Evolutionary conservation across 192 early-diverging fungal species (phyloP).

Genomic region (Spinellus fusiger): DNA sequence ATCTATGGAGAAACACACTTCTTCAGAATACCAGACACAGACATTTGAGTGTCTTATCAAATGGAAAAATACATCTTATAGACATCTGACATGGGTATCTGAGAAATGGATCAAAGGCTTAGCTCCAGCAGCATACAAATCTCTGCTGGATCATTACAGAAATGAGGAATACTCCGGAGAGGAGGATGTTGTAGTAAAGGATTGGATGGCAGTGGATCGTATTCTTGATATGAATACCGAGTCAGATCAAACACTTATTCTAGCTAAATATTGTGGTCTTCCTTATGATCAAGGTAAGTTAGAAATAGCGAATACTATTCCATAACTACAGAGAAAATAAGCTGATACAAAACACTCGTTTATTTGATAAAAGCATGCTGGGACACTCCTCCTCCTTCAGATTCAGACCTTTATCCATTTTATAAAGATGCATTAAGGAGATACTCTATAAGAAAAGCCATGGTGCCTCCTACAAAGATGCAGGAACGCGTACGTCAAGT

Average conservation of each 20-base stretch:
- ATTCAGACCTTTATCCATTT: conserved; percentile 21
- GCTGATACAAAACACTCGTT: background rate
- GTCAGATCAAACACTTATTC: conserved; percentile 42
- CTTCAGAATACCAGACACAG: background rate
- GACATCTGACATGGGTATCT: conserved; percentile 47
- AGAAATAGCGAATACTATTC: conserved; percentile 6
- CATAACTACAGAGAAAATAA: background rate
- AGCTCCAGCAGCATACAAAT: conserved; percentile 15
- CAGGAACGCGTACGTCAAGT: conserved; percentile 27
- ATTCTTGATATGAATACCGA: conserved; percentile 30
- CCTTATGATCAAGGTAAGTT: conserved; percentile 45
- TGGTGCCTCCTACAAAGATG: conserved; percentile 25
- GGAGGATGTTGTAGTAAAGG: conserved; percentile 20
- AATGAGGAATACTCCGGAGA: conserved; percentile 6
- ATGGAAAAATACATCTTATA: conserved; percentile 39
- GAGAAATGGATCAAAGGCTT: conserved; percentile 36
- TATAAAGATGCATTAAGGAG: conserved; percentile 37
- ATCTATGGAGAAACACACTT: background rate
- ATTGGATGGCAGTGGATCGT: conserved; percentile 38
- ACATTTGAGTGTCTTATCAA: conserved; percentile 34
- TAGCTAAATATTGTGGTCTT: conserved; percentile 61
- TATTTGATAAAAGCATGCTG: conserved; percentile 29
- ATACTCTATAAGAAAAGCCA: conserved; percentile 29
- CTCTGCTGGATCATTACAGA: conserved; percentile 22
- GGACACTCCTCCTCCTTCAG: conserved; percentile 31